Evolutionary conservation across 108 stramenopile species (phyloP), one percentile per base, ranked within the genome.

Genomic region (Bacterosira constricta): DNA sequence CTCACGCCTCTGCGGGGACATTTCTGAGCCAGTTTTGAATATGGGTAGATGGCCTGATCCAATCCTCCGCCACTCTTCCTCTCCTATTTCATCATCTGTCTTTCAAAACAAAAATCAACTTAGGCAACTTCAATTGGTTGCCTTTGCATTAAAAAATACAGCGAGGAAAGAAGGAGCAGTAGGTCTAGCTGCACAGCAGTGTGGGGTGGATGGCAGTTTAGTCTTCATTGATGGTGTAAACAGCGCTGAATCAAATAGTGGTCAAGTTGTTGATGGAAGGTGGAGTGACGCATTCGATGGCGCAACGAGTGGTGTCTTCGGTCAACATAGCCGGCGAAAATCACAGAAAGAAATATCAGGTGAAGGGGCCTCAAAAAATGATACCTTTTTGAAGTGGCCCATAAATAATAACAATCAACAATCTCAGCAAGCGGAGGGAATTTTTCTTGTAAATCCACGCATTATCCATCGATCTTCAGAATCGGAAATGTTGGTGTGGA

Each of bases 21-120:
- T 53, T 21, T 10, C 70, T 17, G 31, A 51, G 2, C 35, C 49
- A 12, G 46, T 50, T 20, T 83, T 83, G 39, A 34, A 50, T 0
- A 90, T 94, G 89, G 93, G 65, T 39, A 64, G 75, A 52, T 95
- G 89, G 88, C 90, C 93, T 2, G 90, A 95, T 80, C 90, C 90
- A 18, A 84, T 90, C 17, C 69, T 95, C 29, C 83, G 93, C 0
- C 63, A 63, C 27, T 69, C 84, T 10, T 73, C 89, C 18, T 46
- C 71, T 3, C 42, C 50, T 0, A 59, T 89, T 35, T 68, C 77
- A 12, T 1, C 32, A 11, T 54, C 79, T 26, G 56, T 68, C 42
- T 66, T 81, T 42, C 47, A 29, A 23, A 59, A 49, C 36, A 18
- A 29, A 0, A 8, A 30, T 6, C 59, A 72, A 56, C 32, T 64